Percentiles rank a stretch among this genome's conserved stretches.
These are phyloP conservation scores for Vaccinium darrowii DNA, from an alignment of 148 eudicot species.

Conservation along the genomic window DNA sequence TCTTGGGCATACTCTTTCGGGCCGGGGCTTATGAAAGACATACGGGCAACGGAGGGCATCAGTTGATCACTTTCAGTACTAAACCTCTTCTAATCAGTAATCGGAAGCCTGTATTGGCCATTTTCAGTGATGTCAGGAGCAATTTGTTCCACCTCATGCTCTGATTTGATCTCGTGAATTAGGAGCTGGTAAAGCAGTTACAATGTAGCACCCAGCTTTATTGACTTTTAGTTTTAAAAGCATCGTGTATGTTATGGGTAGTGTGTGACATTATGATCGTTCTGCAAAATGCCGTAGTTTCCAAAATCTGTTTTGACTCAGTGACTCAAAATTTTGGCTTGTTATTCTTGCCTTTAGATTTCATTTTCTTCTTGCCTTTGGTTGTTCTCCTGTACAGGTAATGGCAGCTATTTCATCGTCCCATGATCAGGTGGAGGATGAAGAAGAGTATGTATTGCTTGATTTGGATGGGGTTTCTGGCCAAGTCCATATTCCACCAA, in stretches of 20 bases:
- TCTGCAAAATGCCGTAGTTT: not conserved
- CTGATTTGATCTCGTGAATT: not conserved
- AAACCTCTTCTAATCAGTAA: not conserved
- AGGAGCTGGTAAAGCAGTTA: not conserved
- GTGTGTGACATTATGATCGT: not conserved
- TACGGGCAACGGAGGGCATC: not conserved
- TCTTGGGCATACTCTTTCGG: too few species aligned
- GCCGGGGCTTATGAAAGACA: too few species aligned
- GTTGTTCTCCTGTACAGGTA: conserved; percentile 14
- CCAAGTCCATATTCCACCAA: conserved; percentile 51
- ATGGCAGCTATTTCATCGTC: conserved; percentile 14
- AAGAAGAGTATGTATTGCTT: conserved; percentile 63
- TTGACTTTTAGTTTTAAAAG: not conserved
- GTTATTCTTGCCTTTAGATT: not conserved
- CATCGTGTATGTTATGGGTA: not conserved
- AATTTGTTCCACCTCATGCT: not conserved
- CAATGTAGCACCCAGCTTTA: not conserved
- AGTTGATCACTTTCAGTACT: not conserved
- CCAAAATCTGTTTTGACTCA: not conserved
- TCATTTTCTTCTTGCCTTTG: not conserved
- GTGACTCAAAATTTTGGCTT: conserved; percentile 1
- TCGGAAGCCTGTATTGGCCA: not conserved
- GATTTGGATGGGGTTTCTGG: conserved; percentile 53
- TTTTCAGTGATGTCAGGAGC: not conserved
- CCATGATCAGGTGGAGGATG: conserved; percentile 29